phyloP scores from a whole-genome alignment of 495 filamentous ascomycete genomes.

The Daldinia decipiens region DNA sequence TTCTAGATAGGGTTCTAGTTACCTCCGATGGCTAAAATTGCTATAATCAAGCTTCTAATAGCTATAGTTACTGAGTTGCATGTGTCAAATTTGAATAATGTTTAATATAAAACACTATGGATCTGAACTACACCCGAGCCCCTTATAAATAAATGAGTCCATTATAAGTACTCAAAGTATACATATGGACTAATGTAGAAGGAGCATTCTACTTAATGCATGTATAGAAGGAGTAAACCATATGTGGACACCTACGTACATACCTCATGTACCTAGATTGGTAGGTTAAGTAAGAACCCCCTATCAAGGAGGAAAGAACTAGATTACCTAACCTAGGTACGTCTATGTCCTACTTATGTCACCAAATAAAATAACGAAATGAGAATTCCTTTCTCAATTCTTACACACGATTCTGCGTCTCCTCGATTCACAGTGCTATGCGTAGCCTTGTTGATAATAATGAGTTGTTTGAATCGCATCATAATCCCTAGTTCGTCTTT shows the following conservation, averaged over 20 bases:
- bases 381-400: background rate
- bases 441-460: background rate
- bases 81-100: background rate
- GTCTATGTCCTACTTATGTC: too few relatives aligned
- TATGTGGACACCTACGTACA: background rate
- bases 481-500: background rate
- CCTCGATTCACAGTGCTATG: background rate
- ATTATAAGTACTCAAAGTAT: background rate
- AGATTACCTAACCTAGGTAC: background rate
- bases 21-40: slow-evolving; percentile 1
- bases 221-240: slow-evolving; percentile 15
- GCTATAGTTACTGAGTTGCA: slow-evolving; percentile 1
- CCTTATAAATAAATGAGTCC: background rate
- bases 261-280: background rate
- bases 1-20: slow-evolving; percentile 14
- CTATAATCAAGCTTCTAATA: slow-evolving; percentile 5
- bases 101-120: background rate
- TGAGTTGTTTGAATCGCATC: background rate
- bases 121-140: background rate
- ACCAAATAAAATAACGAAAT: too few relatives aligned
- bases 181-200: too few relatives aligned
- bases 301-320: background rate
- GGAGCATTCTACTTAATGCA: too few relatives aligned
- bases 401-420: background rate
- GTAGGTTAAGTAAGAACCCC: background rate